phyloP scores from a whole-genome alignment of 1,284 basidiomycete genomes.

The Sanghuangporus baumii region DNA sequence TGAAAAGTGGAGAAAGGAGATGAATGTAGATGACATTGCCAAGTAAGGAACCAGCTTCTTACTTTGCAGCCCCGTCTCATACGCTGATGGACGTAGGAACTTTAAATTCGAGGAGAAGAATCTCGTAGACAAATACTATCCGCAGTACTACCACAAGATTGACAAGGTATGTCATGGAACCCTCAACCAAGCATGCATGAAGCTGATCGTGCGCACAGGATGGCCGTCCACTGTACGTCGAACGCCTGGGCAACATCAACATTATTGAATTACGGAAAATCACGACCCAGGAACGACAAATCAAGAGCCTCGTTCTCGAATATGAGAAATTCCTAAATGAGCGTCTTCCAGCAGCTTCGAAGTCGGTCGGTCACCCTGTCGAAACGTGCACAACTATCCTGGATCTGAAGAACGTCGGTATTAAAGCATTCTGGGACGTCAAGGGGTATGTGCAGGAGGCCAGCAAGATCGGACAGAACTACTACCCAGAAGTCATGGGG shows the following conservation, averaged over 20 bases:
- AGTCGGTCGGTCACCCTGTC: constrained; percentile 74
- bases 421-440: constrained; percentile 86
- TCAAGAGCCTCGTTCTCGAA: constrained; percentile 86
- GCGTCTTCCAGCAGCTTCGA: constrained; percentile 81
- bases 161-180: constrained; percentile 70
- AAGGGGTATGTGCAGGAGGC: constrained; percentile 88
- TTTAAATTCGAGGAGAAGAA: constrained; percentile 87
- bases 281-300: constrained; percentile 86
- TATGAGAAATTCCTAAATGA: constrained; percentile 87
- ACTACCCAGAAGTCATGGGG: constrained; percentile 94
- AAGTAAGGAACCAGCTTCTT: constrained; percentile 43
- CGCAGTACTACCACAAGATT: constrained; percentile 94
- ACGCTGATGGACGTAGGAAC: constrained; percentile 42
- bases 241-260: constrained; percentile 89
- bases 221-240: constrained; percentile 94
- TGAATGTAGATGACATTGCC: constrained; percentile 83
- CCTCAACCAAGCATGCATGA: background rate
- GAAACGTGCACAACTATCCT: constrained; percentile 99
- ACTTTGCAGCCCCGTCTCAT: background rate
- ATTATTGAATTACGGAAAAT: constrained; percentile 75
- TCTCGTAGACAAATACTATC: constrained; percentile 89
- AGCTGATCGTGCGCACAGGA: constrained; percentile 46
- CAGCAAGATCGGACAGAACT: constrained; percentile 81
- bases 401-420: constrained; percentile 80
- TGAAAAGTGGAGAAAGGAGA: constrained; percentile 91